A percentile compares a stretch with the other conserved stretches of the same genome.
Conservation (phyloP, 2,329 filamentous ascomycete species). For the Sarocladiaceae sp. region DNA sequence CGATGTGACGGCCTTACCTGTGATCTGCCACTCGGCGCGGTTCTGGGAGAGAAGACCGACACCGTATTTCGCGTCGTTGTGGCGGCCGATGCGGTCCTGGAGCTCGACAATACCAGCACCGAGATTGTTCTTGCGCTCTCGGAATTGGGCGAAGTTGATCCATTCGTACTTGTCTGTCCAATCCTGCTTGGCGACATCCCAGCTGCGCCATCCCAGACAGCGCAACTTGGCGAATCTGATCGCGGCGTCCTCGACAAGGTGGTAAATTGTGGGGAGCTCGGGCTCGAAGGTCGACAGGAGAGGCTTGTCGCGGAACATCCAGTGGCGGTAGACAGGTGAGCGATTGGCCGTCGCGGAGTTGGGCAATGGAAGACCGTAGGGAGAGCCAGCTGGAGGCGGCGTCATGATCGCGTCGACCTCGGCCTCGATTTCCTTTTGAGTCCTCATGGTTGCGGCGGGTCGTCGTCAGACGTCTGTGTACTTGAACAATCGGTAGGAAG, state of each 20-base stretch:
- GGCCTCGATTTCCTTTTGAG: constrained; percentile 26
- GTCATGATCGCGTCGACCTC: constrained; percentile 50
- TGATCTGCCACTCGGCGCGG: constrained; percentile 82
- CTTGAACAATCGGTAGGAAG: neutral
- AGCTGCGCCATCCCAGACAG: constrained; percentile 78
- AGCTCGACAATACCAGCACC: constrained; percentile 82
- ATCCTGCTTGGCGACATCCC: constrained; percentile 67
- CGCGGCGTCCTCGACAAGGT: constrained; percentile 70
- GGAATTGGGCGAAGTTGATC: constrained; percentile 78
- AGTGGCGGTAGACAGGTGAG: constrained; percentile 77
- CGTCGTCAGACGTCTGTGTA: neutral
- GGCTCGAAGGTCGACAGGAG: constrained; percentile 72
- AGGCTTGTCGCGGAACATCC: constrained; percentile 66
- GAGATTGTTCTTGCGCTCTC: constrained; percentile 74
- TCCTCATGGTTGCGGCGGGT: constrained; percentile 7
- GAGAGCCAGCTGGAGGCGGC: constrained; percentile 67
- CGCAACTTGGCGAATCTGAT: constrained; percentile 60
- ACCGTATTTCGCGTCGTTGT: constrained; percentile 60
- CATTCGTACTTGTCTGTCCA: constrained; percentile 75
- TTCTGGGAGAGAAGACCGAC: constrained; percentile 86
- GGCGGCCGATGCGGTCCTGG: constrained; percentile 62
- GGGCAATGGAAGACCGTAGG: constrained; percentile 74
- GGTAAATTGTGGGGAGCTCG: constrained; percentile 66
- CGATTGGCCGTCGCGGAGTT: constrained; percentile 70
- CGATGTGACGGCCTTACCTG: constrained; percentile 47